phyloP scores from a whole-genome alignment of 345 rosid genomes.

The Eucalyptus globulus region DNA sequence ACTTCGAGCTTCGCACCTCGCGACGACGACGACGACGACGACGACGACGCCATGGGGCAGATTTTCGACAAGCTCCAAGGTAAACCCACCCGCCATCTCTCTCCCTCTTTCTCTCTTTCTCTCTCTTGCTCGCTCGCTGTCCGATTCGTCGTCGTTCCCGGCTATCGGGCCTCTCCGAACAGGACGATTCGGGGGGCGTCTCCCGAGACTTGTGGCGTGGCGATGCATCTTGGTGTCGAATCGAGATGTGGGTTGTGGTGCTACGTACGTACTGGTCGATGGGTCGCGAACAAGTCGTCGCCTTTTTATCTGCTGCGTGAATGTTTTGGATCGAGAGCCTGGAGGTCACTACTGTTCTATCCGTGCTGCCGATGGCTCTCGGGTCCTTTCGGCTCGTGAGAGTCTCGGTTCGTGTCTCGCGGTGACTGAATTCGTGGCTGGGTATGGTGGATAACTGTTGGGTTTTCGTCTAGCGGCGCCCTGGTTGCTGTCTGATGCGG shows the following conservation, averaged over 20 bases:
- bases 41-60: conserved; percentile 56
- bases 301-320: background rate
- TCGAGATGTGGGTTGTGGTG: background rate
- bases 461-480: background rate
- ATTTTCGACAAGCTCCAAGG: conserved; percentile 57
- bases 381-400: background rate
- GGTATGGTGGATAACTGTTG: background rate
- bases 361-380: background rate
- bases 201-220: background rate
- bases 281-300: background rate
- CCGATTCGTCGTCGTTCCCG: background rate
- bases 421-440: background rate
- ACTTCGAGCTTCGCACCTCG: background rate
- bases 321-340: background rate
- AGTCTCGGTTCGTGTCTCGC: too few relatives aligned
- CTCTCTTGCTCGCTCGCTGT: background rate
- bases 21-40: background rate
- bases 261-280: background rate
- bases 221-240: background rate
- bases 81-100: background rate
- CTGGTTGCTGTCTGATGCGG: background rate
- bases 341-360: background rate
- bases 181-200: background rate
- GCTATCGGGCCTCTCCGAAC: background rate
- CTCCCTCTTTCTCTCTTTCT: background rate